These are phyloP conservation scores for Cystofilobasidium bisporidii DNA, from an alignment of 768 basidiomycete genomes.

Conservation along the genomic window DNA sequence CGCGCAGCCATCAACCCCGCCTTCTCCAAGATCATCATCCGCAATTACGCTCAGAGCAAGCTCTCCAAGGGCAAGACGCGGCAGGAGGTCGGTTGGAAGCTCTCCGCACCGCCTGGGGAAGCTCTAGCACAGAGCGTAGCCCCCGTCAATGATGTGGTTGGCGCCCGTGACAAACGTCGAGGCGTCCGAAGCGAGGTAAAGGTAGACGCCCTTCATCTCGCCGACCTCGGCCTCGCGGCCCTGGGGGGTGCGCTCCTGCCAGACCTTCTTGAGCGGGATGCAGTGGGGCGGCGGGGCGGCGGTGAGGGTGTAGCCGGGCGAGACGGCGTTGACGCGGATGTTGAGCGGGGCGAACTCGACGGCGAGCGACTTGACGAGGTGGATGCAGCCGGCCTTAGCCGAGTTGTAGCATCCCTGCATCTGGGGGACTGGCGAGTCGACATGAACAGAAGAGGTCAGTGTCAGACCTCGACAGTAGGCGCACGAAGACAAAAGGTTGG, in stretches of 20 bases:
- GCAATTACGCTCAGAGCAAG: slow-evolving; percentile 4
- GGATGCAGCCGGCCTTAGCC: slow-evolving; percentile 27
- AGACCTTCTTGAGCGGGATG: slow-evolving; percentile 8
- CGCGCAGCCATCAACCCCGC: slow-evolving; percentile 13
- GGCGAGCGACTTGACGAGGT: slow-evolving; percentile 28
- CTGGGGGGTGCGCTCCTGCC: slow-evolving; percentile 23
- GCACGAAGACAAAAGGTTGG: too few species aligned
- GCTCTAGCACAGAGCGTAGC: slow-evolving; percentile 8
- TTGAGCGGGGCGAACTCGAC: slow-evolving; percentile 22
- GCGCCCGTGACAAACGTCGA: slow-evolving; percentile 23
- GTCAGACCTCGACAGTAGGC: too few species aligned
- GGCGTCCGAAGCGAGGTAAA: slow-evolving; percentile 25
- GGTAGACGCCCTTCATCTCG: slow-evolving; percentile 22
- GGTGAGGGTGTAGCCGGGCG: slow-evolving; percentile 29
- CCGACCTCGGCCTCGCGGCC: slow-evolving; percentile 24
- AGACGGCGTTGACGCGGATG: slow-evolving; percentile 27
- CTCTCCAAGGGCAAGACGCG: slow-evolving; percentile 2
- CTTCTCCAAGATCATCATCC: slow-evolving; percentile 10
- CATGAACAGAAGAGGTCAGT: too few species aligned
- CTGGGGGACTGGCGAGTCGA: neutral
- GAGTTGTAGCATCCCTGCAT: slow-evolving; percentile 25
- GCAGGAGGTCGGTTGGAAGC: slow-evolving; percentile 11
- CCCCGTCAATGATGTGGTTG: slow-evolving; percentile 26
- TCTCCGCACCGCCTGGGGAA: too few species aligned
- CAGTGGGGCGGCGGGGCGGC: slow-evolving; percentile 11